Evolutionary conservation across 495 filamentous ascomycete genomes (phyloP), one percentile per base, ranked within the genome.

Genomic region (Melanomma pulvis-pyrius): DNA sequence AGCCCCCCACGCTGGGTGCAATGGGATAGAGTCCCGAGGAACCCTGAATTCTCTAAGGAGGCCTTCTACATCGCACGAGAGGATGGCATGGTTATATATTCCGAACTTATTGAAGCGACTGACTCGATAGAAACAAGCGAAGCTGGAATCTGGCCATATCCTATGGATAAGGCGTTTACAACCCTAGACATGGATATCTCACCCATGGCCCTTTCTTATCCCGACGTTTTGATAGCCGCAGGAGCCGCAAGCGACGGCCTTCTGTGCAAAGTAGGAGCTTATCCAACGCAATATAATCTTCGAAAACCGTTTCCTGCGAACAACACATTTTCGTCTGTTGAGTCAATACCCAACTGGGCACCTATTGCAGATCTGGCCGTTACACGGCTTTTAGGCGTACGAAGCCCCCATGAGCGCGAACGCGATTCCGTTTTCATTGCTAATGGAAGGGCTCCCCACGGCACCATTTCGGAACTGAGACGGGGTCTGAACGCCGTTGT

Each of bases 301-400:
- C 19, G 6, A 51, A 44, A 32, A 41, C 26, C 50, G 0, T 59
- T 12, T 32, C 44, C 21, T 17, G 59, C 13, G 13, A 41, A 44
- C 36, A 75, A 73, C 73, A 53, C 51, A 69, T 79, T 84, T 41
- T 75, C 75, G 7, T 74, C 84, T 54, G 70, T 85, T 29, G 82
- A 87, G 57, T 80, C 79, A n/a, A 84, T 91, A 47, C 82, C 87
- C 30, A 97, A 92, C 72, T 97, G 92, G 93, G 84, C 91, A 0
- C 92, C 94, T 0, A 82, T 88, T 24, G 83, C 85, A 21, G 92
- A 97, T 74, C 84, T 90, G 12, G 28, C 62, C 34, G 80, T 84
- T 22, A 78, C 85, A 30, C 29, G 61, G 26, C 54, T 63, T 51
- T 60, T 70, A 44, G 51, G 53, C 13, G 49, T 67, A 17, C 46